Evolutionary conservation across 73 alveolate species (phyloP).

Genomic region (Paramecium tetraurelia): DNA sequence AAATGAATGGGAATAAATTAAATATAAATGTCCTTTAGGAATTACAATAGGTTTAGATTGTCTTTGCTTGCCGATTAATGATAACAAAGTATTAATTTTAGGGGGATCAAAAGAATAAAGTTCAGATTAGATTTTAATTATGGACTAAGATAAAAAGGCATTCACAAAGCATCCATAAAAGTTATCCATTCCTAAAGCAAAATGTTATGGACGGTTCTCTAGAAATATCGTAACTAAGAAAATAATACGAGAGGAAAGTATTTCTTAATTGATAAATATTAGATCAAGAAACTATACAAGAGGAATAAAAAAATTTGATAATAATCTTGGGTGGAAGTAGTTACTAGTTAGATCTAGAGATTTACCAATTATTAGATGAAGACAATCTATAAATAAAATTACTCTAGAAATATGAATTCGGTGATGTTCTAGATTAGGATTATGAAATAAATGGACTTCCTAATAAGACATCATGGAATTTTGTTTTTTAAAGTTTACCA

Average conservation of each 20-base stretch:
- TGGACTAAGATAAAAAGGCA: background rate
- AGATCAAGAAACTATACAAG: background rate
- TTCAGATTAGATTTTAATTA: background rate
- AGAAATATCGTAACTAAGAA: background rate
- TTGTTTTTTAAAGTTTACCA: background rate
- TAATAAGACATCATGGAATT: background rate
- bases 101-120: slow-evolving; percentile 6
- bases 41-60: background rate
- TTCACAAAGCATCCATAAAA: background rate
- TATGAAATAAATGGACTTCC: background rate
- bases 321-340: background rate
- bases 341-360: background rate
- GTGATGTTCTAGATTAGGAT: background rate
- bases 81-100: background rate
- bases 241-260: background rate
- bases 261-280: background rate
- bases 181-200: background rate
- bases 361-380: background rate
- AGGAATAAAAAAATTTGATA: background rate
- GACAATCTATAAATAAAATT: background rate
- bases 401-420: background rate
- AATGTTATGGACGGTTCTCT: background rate
- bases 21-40: background rate
- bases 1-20: background rate
- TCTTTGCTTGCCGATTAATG: background rate